Conservation (phyloP, 176 grass and related monocot species). For the Tillandsia leiboldiana region DNA sequence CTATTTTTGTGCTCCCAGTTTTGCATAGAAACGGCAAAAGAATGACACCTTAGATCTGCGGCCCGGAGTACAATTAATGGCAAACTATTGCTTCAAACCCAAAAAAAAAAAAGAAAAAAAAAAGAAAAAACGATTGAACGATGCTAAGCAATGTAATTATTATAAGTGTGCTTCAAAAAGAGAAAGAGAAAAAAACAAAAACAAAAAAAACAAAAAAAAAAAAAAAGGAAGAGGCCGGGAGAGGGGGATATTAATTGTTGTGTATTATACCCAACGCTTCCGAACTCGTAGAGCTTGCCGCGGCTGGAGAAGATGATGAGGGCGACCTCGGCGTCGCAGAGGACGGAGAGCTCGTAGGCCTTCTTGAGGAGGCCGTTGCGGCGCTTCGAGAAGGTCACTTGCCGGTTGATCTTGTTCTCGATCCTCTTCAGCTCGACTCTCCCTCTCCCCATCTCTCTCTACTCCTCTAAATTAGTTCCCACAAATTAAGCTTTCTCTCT, state of each 20-base stretch:
- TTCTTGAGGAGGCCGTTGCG: constrained; percentile 84
- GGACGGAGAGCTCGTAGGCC: constrained; percentile 80
- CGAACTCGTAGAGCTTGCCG: constrained; percentile 96
- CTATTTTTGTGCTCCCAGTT: constrained; percentile 12
- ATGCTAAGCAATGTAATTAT: constrained; percentile 2
- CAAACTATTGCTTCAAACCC: constrained; percentile 5
- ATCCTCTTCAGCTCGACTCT: constrained; percentile 75
- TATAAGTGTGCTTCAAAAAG: too few relatives aligned
- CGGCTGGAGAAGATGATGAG: constrained; percentile 66
- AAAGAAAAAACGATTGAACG: constrained; percentile 10
- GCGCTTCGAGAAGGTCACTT: constrained; percentile 96
- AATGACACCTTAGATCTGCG: constrained; percentile 26
- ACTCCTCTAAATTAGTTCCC: neutral
- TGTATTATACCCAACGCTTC: constrained; percentile 40
- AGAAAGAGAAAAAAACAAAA: neutral
- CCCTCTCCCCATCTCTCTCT: constrained; percentile 56
- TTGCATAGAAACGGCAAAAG: constrained; percentile 34
- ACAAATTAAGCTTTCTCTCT: neutral
- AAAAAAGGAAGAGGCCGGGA: neutral
- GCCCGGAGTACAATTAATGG: constrained; percentile 24
- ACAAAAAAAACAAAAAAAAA: constrained; percentile 1
- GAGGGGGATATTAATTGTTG: too few relatives aligned
- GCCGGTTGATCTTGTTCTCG: constrained; percentile 62
- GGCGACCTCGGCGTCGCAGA: constrained; percentile 88
- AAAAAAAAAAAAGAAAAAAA: constrained; percentile 14